Percentiles rank a stretch among this genome's conserved stretches.
phyloP scores from a whole-genome alignment of 345 rosid species.

The Kandelia obovata region DNA sequence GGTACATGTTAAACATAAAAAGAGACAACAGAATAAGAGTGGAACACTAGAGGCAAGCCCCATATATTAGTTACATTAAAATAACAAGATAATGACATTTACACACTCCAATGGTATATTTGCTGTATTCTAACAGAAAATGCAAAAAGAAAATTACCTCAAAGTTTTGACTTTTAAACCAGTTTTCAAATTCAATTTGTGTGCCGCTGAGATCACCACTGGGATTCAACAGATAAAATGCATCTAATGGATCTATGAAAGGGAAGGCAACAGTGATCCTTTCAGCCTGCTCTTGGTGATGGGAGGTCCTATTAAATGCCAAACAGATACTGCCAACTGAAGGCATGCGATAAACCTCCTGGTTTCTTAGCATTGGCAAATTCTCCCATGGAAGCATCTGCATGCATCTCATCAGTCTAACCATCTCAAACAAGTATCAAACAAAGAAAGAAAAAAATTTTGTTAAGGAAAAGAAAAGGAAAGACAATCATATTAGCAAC shows the following conservation, averaged over 20 bases:
- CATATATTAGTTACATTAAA: not conserved
- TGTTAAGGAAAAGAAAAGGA: not conserved
- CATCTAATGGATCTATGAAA: conserved; percentile 81
- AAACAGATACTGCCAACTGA: conserved; percentile 69
- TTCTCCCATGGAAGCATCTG: conserved; percentile 99
- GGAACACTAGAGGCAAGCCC: no score
- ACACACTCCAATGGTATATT: not conserved
- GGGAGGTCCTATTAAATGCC: conserved; percentile 46
- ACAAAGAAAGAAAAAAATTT: not conserved
- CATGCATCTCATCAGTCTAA: conserved; percentile 14
- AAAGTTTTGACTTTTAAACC: conserved; percentile 76
- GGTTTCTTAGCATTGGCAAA: conserved; percentile 71
- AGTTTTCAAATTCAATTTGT: conserved; percentile 68
- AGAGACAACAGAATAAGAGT: no score
- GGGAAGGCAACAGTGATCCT: conserved; percentile 47
- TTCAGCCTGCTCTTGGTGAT: conserved; percentile 34
- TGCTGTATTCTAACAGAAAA: not conserved
- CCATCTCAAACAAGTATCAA: conserved; percentile 7
- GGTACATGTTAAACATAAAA: no score
- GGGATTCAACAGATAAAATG: conserved; percentile 86
- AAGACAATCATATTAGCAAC: not conserved
- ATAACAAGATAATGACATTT: not conserved
- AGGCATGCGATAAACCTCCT: conserved; percentile 95
- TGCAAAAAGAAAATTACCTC: conserved; percentile 44
- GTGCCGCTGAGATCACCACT: conserved; percentile 67